Evolutionary conservation across 78 protist genomes (phyloP), one percentile per base, ranked within the genome.

Genomic region (Diacronema lutheri): DNA sequence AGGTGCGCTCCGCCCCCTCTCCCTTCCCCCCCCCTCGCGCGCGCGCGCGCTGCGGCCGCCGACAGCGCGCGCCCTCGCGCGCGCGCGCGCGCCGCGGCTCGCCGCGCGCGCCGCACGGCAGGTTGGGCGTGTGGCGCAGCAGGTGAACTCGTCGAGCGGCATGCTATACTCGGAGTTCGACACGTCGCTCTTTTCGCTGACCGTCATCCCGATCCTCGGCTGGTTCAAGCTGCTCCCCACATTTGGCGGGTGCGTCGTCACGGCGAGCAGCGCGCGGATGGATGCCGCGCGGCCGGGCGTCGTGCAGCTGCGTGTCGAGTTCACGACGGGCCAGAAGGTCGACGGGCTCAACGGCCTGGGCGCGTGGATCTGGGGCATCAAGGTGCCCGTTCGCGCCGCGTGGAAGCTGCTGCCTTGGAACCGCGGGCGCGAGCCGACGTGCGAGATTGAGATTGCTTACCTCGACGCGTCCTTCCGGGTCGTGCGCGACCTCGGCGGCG

Each of bases 81-180:
- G 19, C 9, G 40, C 37, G 37, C n/a, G 11, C 11, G 37, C 31
- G 56, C 11, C 14, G 40, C 50, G 7, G 5, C 10, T 41, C 23
- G 7, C 41, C 14, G 26, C 60, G 7, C 20, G 5, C 35, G 80
- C 74, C 73, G 21, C 38, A 0, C 37, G 60, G 6, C 60, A 56
- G 25, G 62, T 81, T 12, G 86, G 86, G 9, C 73, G 86, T n/a
- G 86, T 81, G 4, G 74, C 76, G 26, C 86, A 81, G 86, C 3
- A 0, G 5, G 38, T 81, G 41, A 35, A 81, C 20, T 1, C 76
- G 3, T 14, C 0, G 58, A 25, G n/a, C 6, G 55, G 60, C 1
- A 0, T 10, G 7, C 69, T 81, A 12, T 57, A 57, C 44, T 81
- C 86, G 3, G 86, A 81, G 74, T 81, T 81, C 57, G 86, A 81